Evolutionary conservation across 441 rosid genomes (phyloP), one percentile per base, ranked within the genome.

Genomic region (Pelargonium fulgidum): DNA sequence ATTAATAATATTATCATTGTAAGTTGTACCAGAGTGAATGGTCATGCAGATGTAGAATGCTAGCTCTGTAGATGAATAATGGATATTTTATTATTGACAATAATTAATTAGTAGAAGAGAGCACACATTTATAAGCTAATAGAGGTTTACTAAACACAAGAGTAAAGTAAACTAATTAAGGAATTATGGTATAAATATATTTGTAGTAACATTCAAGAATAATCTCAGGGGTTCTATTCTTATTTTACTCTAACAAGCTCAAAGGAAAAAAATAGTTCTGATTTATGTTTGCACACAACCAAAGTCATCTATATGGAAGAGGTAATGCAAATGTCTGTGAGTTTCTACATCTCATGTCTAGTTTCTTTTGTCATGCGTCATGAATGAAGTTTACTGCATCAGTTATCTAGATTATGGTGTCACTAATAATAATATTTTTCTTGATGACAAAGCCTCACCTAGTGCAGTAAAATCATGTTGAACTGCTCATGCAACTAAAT

Each of bases 41-140:
- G 36, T 29, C 17, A 62, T 62, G 7, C 42, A 62, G 65, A 62
- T 26, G 65, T 62, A 62, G 6, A 33, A 26, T 29, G 44, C 42
- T 26, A 19, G 44, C 19, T 29, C 19, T 9, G n/a, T 45, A 13
- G 14, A 10, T 0, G 44, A 11, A 61, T 19, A 61, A n/a, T 61
- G 17, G 64, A 61, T 22, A 59, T 11, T 41, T 1, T 41, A 41
- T 41, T 41, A 41, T 7, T 41, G 42, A 5, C 42, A 0, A 39
- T 39, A 39, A 6, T 39, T 8, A 39, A 6, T 39, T 39, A 39
- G 8, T 39, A 39, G 7, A 39, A 39, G 42, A 5, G 9, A 39
- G 42, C 0, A 9, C 42, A 8, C 9, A 39, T 39, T 39, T 39
- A 39, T 39, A 7, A 41, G 44, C 44, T 54, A 54, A 5, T 54